phyloP scores from a whole-genome alignment of 169 alveolate genomes.

The Eimeria acervulina region DNA sequence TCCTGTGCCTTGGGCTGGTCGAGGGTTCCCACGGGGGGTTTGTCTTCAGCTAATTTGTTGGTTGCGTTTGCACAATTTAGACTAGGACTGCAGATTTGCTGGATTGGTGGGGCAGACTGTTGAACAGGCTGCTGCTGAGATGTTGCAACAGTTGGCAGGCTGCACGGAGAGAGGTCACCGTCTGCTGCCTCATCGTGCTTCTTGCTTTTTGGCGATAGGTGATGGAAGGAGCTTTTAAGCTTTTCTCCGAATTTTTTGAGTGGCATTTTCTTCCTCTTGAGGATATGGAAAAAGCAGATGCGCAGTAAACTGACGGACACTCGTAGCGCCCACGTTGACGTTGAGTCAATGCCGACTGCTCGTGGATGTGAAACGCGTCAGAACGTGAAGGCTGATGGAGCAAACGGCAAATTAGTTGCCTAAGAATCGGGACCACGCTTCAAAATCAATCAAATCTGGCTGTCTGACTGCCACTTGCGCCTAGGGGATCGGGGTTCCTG shows the following conservation, averaged over 20 bases:
- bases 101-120: not conserved
- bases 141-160: slow-evolving; percentile 55
- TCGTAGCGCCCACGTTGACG: not conserved
- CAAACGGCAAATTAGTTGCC: not conserved
- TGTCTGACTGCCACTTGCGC: not conserved
- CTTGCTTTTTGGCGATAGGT: slow-evolving; percentile 73
- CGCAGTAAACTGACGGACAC: not conserved
- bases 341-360: not conserved
- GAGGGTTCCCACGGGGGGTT: not conserved
- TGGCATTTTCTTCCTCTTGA: slow-evolving; percentile 3
- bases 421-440: not conserved
- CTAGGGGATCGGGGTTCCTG: not conserved
- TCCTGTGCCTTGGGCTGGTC: not conserved
- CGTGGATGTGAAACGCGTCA: slow-evolving; percentile 8
- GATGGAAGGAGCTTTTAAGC: slow-evolving; percentile 61
- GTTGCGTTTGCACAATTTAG: not conserved
- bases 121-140: slow-evolving; percentile 64
- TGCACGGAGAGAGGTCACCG: slow-evolving; percentile 77
- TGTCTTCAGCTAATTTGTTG: not conserved
- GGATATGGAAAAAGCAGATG: not conserved
- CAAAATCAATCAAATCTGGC: not conserved
- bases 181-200: slow-evolving; percentile 36
- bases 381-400: not conserved
- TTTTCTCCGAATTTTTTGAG: slow-evolving; percentile 67
- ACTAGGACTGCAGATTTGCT: not conserved